Conservation (phyloP, 352 stramenopile genomes). For the Pythium rhizo-oryzae region DNA sequence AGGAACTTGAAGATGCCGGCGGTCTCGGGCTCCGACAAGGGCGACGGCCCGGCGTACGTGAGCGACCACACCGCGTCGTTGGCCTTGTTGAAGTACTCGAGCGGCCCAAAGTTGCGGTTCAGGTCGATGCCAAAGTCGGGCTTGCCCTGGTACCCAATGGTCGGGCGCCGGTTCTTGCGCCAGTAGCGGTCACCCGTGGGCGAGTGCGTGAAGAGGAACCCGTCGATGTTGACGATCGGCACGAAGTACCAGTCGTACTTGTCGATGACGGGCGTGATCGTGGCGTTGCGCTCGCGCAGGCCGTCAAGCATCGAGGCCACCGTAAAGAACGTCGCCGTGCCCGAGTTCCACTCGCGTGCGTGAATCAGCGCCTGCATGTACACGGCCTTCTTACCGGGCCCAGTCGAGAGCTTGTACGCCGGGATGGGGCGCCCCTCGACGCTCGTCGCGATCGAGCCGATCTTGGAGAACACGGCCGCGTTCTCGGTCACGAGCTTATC, state of each 20-base stretch:
- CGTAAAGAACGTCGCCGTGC: slow-evolving; percentile 22
- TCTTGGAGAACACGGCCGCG: slow-evolving; percentile 32
- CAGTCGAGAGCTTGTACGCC: slow-evolving; percentile 34
- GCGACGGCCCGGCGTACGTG: slow-evolving; percentile 26
- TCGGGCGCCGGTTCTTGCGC: slow-evolving; percentile 35
- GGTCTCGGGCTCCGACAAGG: slow-evolving; percentile 34
- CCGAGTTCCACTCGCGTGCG: slow-evolving; percentile 36
- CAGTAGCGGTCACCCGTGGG: slow-evolving; percentile 27
- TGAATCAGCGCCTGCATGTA: slow-evolving; percentile 34
- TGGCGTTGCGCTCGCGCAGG: slow-evolving; percentile 13
- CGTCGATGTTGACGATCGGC: slow-evolving; percentile 39
- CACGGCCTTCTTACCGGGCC: slow-evolving; percentile 16
- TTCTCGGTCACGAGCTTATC: slow-evolving; percentile 30
- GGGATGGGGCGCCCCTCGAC: slow-evolving; percentile 27
- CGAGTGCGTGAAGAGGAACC: slow-evolving; percentile 27
- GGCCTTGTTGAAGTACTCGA: slow-evolving; percentile 25
- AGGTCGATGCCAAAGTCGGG: slow-evolving; percentile 30
- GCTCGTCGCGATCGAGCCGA: slow-evolving; percentile 26
- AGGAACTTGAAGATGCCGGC: slow-evolving; percentile 29
- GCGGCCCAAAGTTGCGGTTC: slow-evolving; percentile 39
- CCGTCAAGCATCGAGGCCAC: slow-evolving; percentile 32
- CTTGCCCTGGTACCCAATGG: not conserved
- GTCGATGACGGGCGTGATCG: slow-evolving; percentile 21
- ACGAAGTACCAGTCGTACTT: slow-evolving; percentile 42
- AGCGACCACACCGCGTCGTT: not conserved